Conservation (phyloP, 768 basidiomycete genomes). For the Kockovaella imperatae region DNA sequence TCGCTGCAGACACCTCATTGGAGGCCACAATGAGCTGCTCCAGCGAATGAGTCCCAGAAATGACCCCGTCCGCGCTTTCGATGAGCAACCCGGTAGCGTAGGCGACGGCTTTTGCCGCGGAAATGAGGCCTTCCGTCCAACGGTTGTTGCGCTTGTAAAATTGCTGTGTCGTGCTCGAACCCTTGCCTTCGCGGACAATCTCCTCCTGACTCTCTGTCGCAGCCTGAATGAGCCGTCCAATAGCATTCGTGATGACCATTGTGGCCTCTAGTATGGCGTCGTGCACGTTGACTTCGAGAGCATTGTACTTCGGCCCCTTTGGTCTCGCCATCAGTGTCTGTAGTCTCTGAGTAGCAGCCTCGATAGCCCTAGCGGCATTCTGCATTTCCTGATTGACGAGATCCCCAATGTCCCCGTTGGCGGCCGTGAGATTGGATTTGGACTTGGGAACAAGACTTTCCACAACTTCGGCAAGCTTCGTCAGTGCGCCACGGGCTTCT, state of each 20-base stretch:
- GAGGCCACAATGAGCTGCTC: constrained; percentile 99
- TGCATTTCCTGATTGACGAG: constrained; percentile 95
- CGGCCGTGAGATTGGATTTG: constrained; percentile 61
- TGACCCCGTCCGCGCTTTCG: constrained; percentile 93
- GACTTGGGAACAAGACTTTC: constrained; percentile 74
- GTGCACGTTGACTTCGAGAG: constrained; percentile 91
- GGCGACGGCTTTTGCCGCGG: constrained; percentile 94
- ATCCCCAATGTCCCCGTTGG: constrained; percentile 89
- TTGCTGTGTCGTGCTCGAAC: constrained; percentile 82
- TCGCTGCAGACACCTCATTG: constrained; percentile 93
- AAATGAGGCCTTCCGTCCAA: constrained; percentile 98
- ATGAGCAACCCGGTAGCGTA: constrained; percentile 93
- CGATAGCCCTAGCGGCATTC: constrained; percentile 85
- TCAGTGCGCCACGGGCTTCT: constrained; percentile 70
- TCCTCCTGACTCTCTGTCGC: constrained; percentile 98
- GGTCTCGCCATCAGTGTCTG: constrained; percentile 88
- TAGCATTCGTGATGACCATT: constrained; percentile 90
- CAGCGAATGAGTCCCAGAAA: constrained; percentile 90
- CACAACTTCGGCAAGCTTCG: constrained; percentile 77
- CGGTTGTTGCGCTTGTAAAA: constrained; percentile 99
- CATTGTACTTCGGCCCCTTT: constrained; percentile 71
- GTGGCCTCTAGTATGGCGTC: constrained; percentile 92
- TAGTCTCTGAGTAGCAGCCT: constrained; percentile 78
- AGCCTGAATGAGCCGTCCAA: constrained; percentile 86
- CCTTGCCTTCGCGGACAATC: constrained; percentile 91